Evolutionary conservation across 2,329 filamentous ascomycete species (phyloP).

Genomic region (Pseudogymnoascus sp.): DNA sequence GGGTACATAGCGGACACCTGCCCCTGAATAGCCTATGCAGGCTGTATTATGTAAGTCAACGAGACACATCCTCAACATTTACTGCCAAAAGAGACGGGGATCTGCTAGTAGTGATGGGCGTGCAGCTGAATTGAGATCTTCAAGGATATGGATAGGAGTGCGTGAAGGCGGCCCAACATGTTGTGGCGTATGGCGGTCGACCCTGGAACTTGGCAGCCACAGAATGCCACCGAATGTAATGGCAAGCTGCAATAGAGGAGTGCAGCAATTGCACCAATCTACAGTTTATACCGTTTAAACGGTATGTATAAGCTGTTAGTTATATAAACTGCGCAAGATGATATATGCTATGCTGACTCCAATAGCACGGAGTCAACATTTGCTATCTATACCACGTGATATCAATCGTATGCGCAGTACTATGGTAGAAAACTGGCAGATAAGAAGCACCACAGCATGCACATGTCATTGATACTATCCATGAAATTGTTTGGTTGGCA

Average conservation of each 20-base stretch:
- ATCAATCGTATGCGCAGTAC: background rate
- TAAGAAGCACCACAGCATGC: background rate
- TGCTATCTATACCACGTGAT: background rate
- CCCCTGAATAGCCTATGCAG: background rate
- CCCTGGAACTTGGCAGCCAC: background rate
- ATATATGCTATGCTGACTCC: background rate
- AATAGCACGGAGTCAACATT: background rate
- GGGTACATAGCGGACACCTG: background rate
- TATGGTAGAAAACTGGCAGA: background rate
- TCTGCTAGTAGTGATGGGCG: background rate
- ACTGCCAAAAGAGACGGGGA: background rate
- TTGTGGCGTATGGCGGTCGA: background rate
- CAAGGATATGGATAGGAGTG: background rate
- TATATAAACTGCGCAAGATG: background rate
- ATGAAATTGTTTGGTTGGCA: background rate
- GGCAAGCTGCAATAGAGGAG: background rate
- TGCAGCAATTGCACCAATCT: background rate
- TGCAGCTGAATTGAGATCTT: constrained; percentile 8
- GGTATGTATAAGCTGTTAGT: background rate
- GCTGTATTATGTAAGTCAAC: constrained; percentile 2
- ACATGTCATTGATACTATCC: background rate
- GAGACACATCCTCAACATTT: background rate
- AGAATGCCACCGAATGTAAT: background rate
- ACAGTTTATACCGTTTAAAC: background rate
- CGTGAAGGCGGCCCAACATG: background rate